Evolutionary conservation across 192 early-diverging fungal species (phyloP), one percentile per base, ranked within the genome.

Genomic region (Rhizoclosmatium sp.): DNA sequence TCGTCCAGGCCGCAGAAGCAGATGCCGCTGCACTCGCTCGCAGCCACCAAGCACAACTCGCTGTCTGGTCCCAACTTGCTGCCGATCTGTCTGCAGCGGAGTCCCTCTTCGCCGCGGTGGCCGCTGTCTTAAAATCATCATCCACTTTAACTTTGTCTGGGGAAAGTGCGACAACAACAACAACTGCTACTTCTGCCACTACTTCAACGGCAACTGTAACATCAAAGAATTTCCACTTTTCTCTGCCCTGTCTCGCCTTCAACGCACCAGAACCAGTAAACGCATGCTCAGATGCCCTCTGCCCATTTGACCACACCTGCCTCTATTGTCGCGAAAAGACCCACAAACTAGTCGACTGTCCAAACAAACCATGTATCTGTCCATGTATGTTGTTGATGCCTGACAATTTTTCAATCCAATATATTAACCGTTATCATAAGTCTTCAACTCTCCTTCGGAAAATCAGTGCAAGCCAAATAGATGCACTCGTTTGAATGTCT

Each of bases 201-300:
- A 21, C 56, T 58, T 21, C 14, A 58, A 14, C 56, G 56, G 12
- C 56, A 31, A 31, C 56, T 58, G 0, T 1, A 21, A 41, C 10
- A 0, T 10, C 10, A 7, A 65, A 65, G 9, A 54, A 54, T 54
- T 12, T 54, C 51, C 62, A 65, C 47, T 69, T 72, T 44, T 51
- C 70, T 59, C 51, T 72, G 16, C 70, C 70, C 10, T 72, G 70
- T 72, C 51, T 59, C 49, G 70, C 70, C 3, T 59, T 41, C 54
- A 72, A 72, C 39, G 21, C 67, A 12, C 5, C 51, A 12, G n/a
- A 69, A 19, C 40, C 7, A 65, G 58, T 23, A 66, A 39, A 39
- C 31, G 14, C 44, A 40, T 72, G 70, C 70, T 16, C 70, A 23
- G 70, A 72, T 41, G 31, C 9, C 23, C 19, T 41, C 7, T 72